These are phyloP conservation scores for Chlamydomonas schloesseri DNA, from an alignment of 139 green algal genomes.

Conservation along the genomic window DNA sequence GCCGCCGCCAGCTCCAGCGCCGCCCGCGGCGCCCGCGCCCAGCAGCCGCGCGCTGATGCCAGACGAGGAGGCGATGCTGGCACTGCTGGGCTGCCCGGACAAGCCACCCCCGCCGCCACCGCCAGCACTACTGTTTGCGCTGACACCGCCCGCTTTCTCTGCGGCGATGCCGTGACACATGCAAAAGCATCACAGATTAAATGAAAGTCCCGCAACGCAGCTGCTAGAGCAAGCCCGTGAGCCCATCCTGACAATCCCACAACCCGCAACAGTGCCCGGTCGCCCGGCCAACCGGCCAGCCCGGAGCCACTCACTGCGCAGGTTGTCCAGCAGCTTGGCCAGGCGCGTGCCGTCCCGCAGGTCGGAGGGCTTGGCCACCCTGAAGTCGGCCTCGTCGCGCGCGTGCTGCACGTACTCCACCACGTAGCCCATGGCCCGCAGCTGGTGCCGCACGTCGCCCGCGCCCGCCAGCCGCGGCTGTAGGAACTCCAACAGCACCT, in stretches of 20 bases:
- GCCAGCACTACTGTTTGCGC: no score
- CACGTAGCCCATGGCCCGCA: conserved; percentile 78
- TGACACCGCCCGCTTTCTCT: no score
- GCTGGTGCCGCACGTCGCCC: conserved; percentile 77
- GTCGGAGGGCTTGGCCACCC: conserved; percentile 65
- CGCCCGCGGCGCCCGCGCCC: no score
- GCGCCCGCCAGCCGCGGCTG: conserved; percentile 75
- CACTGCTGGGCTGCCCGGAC: neutral
- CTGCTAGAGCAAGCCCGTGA: no score
- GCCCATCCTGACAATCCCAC: no score
- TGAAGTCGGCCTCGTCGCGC: conserved; percentile 69
- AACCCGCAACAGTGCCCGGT: no score
- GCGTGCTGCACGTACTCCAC: conserved; percentile 76
- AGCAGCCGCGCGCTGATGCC: neutral
- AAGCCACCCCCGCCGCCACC: neutral
- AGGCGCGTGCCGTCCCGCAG: conserved; percentile 24
- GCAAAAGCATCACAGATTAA: no score
- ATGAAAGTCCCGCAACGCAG: no score
- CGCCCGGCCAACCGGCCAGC: no score
- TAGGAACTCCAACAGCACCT: conserved; percentile 76
- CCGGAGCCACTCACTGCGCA: conserved; percentile 1
- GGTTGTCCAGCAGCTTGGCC: conserved; percentile 38
- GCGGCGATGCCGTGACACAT: no score
- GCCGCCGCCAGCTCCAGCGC: no score
- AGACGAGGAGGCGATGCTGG: neutral